Conservation (phyloP, 441 rosid species). For the Corymbia calophylla region DNA sequence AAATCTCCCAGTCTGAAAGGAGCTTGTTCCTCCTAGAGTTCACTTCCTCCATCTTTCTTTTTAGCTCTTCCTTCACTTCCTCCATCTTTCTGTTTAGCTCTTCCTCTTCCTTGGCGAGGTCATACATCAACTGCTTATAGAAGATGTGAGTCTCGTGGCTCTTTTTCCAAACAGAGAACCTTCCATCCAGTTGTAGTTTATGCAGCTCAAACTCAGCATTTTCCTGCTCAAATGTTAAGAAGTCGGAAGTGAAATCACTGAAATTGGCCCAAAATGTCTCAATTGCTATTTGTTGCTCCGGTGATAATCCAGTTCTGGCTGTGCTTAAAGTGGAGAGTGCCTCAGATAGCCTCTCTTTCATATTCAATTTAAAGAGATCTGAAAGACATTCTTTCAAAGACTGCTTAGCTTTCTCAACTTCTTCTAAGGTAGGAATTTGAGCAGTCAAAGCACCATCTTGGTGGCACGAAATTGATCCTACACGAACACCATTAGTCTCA, state of each 20-base stretch:
- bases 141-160: background rate
- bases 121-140: background rate
- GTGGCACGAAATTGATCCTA: background rate
- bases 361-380: background rate
- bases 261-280: background rate
- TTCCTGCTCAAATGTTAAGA: background rate
- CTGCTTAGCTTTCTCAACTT: background rate
- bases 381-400: background rate
- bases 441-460: background rate
- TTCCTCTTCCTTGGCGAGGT: background rate
- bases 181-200: background rate
- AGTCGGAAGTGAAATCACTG: background rate
- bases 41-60: background rate
- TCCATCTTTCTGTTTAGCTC: background rate
- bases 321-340: background rate
- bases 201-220: conserved; percentile 4
- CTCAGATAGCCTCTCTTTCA: background rate
- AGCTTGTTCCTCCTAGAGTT: background rate
- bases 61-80: background rate
- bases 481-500: background rate
- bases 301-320: background rate
- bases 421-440: background rate
- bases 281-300: background rate
- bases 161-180: background rate
- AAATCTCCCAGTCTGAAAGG: background rate